Percentiles rank a stretch among this genome's conserved stretches.
Evolutionary conservation across 2,329 filamentous ascomycete genomes (phyloP).

Genomic region (Fusarium fracticaudum): DNA sequence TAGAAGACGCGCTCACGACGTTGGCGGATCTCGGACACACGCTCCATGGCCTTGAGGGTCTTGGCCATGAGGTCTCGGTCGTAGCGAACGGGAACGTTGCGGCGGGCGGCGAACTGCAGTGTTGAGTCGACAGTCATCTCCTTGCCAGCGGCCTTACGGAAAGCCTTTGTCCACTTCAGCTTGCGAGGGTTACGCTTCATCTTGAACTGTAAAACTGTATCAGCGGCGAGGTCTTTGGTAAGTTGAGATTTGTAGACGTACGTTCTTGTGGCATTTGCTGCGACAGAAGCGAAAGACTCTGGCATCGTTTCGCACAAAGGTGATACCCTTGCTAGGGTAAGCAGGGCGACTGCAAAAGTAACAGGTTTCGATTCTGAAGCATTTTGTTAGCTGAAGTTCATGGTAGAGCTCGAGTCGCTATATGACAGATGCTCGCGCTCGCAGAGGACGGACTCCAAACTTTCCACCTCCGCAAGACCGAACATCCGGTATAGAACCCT

Average conservation of each 20-base stretch:
- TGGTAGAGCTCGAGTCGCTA: conserved; percentile 5
- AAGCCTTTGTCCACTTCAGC: conserved; percentile 96
- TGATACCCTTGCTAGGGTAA: conserved; percentile 66
- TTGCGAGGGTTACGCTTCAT: conserved; percentile 99
- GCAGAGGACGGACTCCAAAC: not conserved
- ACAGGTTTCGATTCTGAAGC: conserved; percentile 55
- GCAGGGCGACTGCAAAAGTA: conserved; percentile 60
- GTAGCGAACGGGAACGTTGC: conserved; percentile 96
- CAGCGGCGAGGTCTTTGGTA: conserved; percentile 1
- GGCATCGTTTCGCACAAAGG: conserved; percentile 61
- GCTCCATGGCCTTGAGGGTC: conserved; percentile 91
- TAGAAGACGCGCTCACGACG: conserved; percentile 92
- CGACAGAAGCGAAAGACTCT: conserved; percentile 68
- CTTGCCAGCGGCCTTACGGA: conserved; percentile 83
- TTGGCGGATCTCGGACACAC: conserved; percentile 84
- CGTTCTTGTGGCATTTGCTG: conserved; percentile 69
- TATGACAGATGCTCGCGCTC: not conserved
- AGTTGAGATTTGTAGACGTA: conserved; percentile 42
- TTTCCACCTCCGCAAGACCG: not conserved
- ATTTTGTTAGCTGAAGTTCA: conserved; percentile 25
- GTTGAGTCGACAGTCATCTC: conserved; percentile 93
- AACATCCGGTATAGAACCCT: not conserved
- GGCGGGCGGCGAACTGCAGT: conserved; percentile 88
- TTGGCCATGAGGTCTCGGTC: conserved; percentile 89
- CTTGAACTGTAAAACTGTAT: conserved; percentile 71